A percentile compares a stretch with the other conserved stretches of the same genome.
These are phyloP conservation scores for Pythium monospermum DNA, from an alignment of 352 stramenopile genomes.

Conservation along the genomic window DNA sequence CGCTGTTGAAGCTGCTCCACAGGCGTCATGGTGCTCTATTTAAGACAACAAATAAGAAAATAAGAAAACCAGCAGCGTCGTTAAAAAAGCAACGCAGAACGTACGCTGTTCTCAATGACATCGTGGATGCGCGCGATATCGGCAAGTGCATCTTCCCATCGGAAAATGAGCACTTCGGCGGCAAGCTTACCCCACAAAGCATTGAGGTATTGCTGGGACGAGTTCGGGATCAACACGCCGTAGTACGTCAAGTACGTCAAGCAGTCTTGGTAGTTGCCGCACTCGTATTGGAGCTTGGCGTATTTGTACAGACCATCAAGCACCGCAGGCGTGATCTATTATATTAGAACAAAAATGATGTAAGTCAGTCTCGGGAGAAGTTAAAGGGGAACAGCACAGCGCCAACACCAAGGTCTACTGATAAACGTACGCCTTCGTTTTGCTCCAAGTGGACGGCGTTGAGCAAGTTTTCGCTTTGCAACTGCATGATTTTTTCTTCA, in stretches of 20 bases:
- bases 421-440: constrained; percentile 60
- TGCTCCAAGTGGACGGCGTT: constrained; percentile 78
- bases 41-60: constrained; percentile 6
- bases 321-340: constrained; percentile 87
- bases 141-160: constrained; percentile 93
- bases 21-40: constrained; percentile 62
- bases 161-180: constrained; percentile 95
- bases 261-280: constrained; percentile 93
- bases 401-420: too few relatives aligned
- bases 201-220: constrained; percentile 82
- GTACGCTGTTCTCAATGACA: constrained; percentile 91
- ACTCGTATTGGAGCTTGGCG: constrained; percentile 97
- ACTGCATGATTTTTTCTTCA: constrained; percentile 83
- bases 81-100: constrained; percentile 11
- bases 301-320: constrained; percentile 93
- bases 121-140: constrained; percentile 93
- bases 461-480: constrained; percentile 79
- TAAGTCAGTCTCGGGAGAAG: too few relatives aligned
- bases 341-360: too few relatives aligned
- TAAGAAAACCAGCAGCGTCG: background rate
- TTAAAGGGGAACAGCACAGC: too few relatives aligned
- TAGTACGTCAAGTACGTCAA: constrained; percentile 90
- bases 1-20: constrained; percentile 95
- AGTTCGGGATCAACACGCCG: constrained; percentile 81
- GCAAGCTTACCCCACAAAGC: constrained; percentile 96